Evolutionary conservation across 208 protist genomes (phyloP), one percentile per base, ranked within the genome.

Genomic region (Trypanosoma avium): DNA sequence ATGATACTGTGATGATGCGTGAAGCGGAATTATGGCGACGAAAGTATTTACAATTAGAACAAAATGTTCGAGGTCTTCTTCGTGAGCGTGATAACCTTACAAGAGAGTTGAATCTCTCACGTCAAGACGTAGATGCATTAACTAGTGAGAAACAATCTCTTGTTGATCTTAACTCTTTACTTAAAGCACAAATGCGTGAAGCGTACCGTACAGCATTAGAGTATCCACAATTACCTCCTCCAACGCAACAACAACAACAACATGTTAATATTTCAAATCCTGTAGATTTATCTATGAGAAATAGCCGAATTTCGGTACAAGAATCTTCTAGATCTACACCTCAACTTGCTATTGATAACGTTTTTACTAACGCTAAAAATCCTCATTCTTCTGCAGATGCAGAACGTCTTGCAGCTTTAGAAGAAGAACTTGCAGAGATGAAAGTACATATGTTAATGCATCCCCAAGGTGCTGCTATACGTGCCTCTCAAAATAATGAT

Each of bases 101-200:
- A 57, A 69, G 57, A 30, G 77, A 93, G 59, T 47, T 90, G 63
- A 54, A 73, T 26, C 50, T 76, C 13, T 67, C 79, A 4, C 64
- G 82, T 29, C 72, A 81, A 50, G 83, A 88, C 29, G 69, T 77
- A 6, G 68, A 57, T 15, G 73, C 81, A 7, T 56, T 92, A 15
- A 59, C 66, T 22, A 77, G 69, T 1, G 86, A 96, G 67, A 89
- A 90, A 65, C 82, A 85, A 35, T 90, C 82, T 6, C 70, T 96
- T 52, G 67, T 92, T 17, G 87, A 93, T 61, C 59, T 96, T 12
- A 96, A 96, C 64, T 77, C 84, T 9, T 68, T 93, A 10, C 77
- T 96, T 17, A 96, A 96, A 77, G 79, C 83, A 24, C 90, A 96
- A 61, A 71, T 93, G 63, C 67, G 87, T 0, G 86, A 93, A 58